phyloP scores from a whole-genome alignment of 352 stramenopile genomes.

The Phytophthora multivora region DNA sequence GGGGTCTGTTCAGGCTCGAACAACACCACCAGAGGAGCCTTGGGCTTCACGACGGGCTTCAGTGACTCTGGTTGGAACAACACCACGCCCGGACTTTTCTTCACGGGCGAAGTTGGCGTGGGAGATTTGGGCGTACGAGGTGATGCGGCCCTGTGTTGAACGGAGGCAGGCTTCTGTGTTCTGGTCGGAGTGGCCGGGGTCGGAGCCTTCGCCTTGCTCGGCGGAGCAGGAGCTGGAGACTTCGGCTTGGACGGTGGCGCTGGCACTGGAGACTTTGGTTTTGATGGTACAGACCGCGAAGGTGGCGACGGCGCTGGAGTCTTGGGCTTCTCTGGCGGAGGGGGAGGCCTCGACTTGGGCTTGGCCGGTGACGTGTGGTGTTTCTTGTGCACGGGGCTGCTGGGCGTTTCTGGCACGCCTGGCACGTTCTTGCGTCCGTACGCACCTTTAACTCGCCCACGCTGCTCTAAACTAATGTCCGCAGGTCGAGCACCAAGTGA shows the following conservation, averaged over 20 bases:
- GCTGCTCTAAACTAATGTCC: conserved; percentile 22
- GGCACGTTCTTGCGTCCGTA: conserved; percentile 33
- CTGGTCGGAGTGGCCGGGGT: conserved; percentile 5
- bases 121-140: conserved; percentile 17
- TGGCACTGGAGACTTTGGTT: conserved; percentile 10
- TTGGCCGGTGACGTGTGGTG: conserved; percentile 10
- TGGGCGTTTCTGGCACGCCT: conserved; percentile 16
- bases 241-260: conserved; percentile 17
- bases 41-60: conserved; percentile 33
- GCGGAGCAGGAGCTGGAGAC: conserved; percentile 7
- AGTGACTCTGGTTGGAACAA: conserved; percentile 38
- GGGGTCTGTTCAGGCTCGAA: conserved; percentile 34
- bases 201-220: conserved; percentile 9
- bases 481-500: conserved; percentile 24
- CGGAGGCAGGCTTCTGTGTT: conserved; percentile 4
- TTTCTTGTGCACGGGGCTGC: conserved; percentile 22
- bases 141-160: conserved; percentile 17
- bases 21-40: conserved; percentile 33
- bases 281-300: not conserved
- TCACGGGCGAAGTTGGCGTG: conserved; percentile 8
- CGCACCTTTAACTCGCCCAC: conserved; percentile 18
- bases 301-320: conserved; percentile 12
- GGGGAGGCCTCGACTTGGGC: conserved; percentile 14
- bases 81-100: conserved; percentile 26
- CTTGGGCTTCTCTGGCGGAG: conserved; percentile 21